Evolutionary conservation across 257 asterid genomes (phyloP).

Genomic region (Asclepias syriaca): DNA sequence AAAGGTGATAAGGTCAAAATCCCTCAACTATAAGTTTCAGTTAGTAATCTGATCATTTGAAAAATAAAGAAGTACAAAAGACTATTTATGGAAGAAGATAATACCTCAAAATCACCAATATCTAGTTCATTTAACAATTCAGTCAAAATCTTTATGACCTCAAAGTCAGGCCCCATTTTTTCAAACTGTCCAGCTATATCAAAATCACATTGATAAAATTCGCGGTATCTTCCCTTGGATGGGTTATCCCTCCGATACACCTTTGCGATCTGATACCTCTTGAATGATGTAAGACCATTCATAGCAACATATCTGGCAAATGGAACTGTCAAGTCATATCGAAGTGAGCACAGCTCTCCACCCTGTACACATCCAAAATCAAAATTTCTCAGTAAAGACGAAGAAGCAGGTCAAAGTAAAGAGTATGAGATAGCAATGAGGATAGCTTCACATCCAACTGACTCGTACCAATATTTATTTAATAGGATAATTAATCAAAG

Average conservation of each 20-base stretch:
- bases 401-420: not conserved
- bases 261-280: constrained; percentile 94
- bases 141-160: constrained; percentile 71
- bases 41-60: not conserved
- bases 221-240: constrained; percentile 93
- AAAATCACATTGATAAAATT: constrained; percentile 93
- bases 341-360: constrained; percentile 95
- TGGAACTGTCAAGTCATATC: constrained; percentile 96
- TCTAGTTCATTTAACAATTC: constrained; percentile 86
- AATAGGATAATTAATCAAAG: not conserved
- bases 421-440: not conserved
- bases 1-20: not conserved
- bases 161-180: constrained; percentile 96
- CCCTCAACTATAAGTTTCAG: not conserved
- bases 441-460: not conserved
- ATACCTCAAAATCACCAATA: constrained; percentile 91
- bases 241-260: constrained; percentile 97
- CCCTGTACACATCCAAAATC: constrained; percentile 52
- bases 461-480: not conserved
- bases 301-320: constrained; percentile 87
- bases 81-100: not conserved
- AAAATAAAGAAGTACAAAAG: not conserved
- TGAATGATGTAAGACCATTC: constrained; percentile 84
- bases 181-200: constrained; percentile 93
- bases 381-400: not conserved